Evolutionary conservation across 768 basidiomycete species (phyloP).

Genomic region (Suillus americanus): DNA sequence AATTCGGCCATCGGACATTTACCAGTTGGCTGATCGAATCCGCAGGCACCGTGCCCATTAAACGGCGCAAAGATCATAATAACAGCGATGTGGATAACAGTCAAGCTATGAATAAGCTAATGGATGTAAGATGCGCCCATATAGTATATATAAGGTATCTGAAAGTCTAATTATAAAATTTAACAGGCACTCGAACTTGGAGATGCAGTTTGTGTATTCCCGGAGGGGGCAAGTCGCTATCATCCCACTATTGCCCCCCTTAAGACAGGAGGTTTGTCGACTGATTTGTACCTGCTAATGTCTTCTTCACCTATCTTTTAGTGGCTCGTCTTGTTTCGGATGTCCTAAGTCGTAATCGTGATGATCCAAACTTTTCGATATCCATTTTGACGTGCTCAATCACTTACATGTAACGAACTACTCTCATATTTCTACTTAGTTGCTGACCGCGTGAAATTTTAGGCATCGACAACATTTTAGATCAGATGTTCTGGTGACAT

Average conservation of each 20-base stretch:
- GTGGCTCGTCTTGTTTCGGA: slow-evolving; percentile 83
- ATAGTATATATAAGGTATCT: slow-evolving; percentile 6
- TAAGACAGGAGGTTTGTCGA: slow-evolving; percentile 75
- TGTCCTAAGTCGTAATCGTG: slow-evolving; percentile 64
- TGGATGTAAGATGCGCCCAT: slow-evolving; percentile 46
- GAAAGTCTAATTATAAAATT: slow-evolving; percentile 11
- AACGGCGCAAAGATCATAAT: slow-evolving; percentile 67
- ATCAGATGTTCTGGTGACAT: slow-evolving; percentile 84
- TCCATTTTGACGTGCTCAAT: slow-evolving; percentile 76
- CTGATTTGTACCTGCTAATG: neutral
- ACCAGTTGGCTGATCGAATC: slow-evolving; percentile 90
- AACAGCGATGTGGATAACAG: slow-evolving; percentile 64
- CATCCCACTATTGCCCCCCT: slow-evolving; percentile 86
- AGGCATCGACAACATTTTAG: slow-evolving; percentile 88
- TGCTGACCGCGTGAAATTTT: slow-evolving; percentile 10
- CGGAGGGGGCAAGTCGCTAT: slow-evolving; percentile 84
- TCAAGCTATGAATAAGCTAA: slow-evolving; percentile 64
- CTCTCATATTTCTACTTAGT: neutral
- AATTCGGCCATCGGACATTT: slow-evolving; percentile 81
- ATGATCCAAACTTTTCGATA: slow-evolving; percentile 70
- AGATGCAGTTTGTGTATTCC: slow-evolving; percentile 81
- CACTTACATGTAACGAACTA: slow-evolving; percentile 65
- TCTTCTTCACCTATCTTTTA: slow-evolving; percentile 25
- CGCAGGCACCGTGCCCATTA: slow-evolving; percentile 83
- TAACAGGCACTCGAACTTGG: slow-evolving; percentile 69